Base-by-base conservation (phyloP, 208 protist genomes). In the Trypanosoma conorhini region DNA sequence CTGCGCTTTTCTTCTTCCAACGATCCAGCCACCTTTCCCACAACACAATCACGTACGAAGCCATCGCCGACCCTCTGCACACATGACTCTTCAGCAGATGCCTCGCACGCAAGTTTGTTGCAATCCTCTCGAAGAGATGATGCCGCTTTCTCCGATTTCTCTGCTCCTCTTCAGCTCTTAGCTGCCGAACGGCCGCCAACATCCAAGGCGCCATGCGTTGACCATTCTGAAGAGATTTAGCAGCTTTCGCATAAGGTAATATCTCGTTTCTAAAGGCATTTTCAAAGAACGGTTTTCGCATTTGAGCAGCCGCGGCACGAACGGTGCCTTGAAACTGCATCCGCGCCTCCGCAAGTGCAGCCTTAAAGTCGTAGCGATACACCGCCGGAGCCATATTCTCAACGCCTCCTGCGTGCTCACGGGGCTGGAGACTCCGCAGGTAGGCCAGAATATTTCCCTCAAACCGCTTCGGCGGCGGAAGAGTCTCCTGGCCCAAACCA, bases 391-490 rank as follows among this genome's bases (percentile, higher is more conserved):
- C 63, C 70, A 70, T 65, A 24, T 67, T 51, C n/a, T 42, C 24
- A 40, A 63, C 21, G 64, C 46, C 57, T 5, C 42, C 38, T 21
- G 22, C n/a, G 26, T 57, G 13, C 24, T 58, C 21, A 38, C 51
- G 56, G 1, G 52, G 70, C 48, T 56, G 28, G 22, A 76, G 51
- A 10, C 8, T 24, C 24, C 55, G 46, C n/a, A 76, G 28, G 31
- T 76, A 70, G 28, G 69, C 70, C 63, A 76, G 55, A 46, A 76
- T 70, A 38, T 70, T 67, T 51, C 55, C 62, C 54, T 55, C 26
- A 67, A 66, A 66, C 13, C 30, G 21, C 42, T 62, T 55, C 17
- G 68, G 44, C 21, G 10, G 17, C 46, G 17, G 50, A 24, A 10
- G 2, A 24, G 50, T 24, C 5, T 54, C 19, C 21, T 24, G 22